Evolutionary conservation across 2,329 filamentous ascomycete genomes (phyloP).

Genomic region (Rhinocladiella similis): DNA sequence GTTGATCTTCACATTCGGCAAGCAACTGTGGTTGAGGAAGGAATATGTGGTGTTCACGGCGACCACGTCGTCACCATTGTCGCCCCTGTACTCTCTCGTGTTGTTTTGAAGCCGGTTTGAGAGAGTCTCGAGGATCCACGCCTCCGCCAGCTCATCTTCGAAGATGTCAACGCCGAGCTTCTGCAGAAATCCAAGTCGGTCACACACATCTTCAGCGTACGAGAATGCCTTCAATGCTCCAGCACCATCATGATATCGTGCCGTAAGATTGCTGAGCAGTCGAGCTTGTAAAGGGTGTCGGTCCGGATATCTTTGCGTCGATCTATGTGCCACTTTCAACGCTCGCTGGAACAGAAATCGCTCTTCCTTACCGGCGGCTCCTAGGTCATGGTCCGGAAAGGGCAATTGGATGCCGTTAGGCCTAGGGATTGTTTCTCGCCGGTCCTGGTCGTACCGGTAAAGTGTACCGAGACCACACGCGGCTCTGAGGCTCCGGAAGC

Average conservation of each 20-base stretch:
- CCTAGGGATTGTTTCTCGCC: background rate
- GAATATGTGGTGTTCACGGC: conserved; percentile 1
- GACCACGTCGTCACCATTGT: background rate
- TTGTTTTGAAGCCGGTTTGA: background rate
- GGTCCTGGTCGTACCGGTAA: background rate
- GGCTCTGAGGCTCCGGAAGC: background rate
- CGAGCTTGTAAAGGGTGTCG: background rate
- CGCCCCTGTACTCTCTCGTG: background rate
- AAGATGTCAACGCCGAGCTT: conserved; percentile 1
- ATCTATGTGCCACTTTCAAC: background rate
- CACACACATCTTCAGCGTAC: background rate
- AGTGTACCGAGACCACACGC: background rate
- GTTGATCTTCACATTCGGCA: background rate
- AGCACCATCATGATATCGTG: background rate
- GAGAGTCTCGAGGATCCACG: conserved; percentile 3
- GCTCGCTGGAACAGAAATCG: background rate
- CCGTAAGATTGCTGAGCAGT: background rate
- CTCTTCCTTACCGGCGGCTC: background rate
- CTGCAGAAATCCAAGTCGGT: background rate
- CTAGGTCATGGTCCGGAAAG: too few relatives aligned
- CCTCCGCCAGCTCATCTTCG: background rate
- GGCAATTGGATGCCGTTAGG: too few relatives aligned
- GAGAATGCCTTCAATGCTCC: background rate
- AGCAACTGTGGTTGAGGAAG: conserved; percentile 9
- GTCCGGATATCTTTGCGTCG: background rate